Evolutionary conservation across 176 grass and related monocot species (phyloP), one percentile per base, ranked within the genome.

Genomic region (Alloteropsis semialata): DNA sequence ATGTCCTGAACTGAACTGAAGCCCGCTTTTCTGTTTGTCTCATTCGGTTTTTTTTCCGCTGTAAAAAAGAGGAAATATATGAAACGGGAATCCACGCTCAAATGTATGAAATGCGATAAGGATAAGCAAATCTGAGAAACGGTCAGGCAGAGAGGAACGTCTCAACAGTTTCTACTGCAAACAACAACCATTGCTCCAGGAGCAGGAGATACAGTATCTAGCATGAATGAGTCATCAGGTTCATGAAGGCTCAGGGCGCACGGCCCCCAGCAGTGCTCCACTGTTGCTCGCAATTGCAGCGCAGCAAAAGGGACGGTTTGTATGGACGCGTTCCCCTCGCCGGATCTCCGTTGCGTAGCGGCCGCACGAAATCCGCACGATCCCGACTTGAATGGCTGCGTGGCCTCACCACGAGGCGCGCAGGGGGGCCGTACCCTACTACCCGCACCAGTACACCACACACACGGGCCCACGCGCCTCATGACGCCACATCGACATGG

Each of bases 331-430:
- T 60, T 61, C 32, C 17, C 19, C 24, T 6, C 39, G n/a, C 49
- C n/a, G 30, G 60, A 38, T 84, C 77, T 36, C 37, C 37, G 60
- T 42, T 58, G 66, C 65, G 6, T 55, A 21, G 65, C 50, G 29
- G 25, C 65, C 27, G 42, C 60, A 49, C 28, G 45, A 58, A 78
- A 33, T 44, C 27, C 16, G 8, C 14, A 44, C 16, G 57, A 45
- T 62, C 39, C 2, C 55, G 74, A 59, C 74, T 77, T 62, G 38
- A 77, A 61, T 62, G 75, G 75, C 74, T 36, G 74, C 51, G 73
- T 42, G 65, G 65, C 65, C 38, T 43, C 74, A 60, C n/a, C 76
- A 34, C 75, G 56, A 24, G 59, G 27, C 18, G 55, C 6, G 53
- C 49, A 2, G 49, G 49, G 49, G 46, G 50, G 0, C 38, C 39